Percentiles rank a stretch among this genome's conserved stretches.
These are phyloP conservation scores for Xylaria sp. DNA, from an alignment of 2,329 filamentous ascomycete genomes.

Conservation along the genomic window DNA sequence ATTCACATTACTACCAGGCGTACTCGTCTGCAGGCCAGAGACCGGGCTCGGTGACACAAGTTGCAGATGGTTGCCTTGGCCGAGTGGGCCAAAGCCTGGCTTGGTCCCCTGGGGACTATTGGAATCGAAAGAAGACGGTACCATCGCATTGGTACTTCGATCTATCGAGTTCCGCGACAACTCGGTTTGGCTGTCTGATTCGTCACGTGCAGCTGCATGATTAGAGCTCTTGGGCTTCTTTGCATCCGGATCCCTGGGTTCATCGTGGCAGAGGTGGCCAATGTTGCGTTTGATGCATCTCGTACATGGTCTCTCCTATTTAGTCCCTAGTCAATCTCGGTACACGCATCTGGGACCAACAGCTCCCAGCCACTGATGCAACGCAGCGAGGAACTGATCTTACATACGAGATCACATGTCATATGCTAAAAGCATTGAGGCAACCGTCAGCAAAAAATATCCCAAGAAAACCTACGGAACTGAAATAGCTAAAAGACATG, in stretches of 20 bases:
- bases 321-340: slow-evolving; percentile 50
- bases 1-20: slow-evolving; percentile 72
- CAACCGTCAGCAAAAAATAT: slow-evolving; percentile 58
- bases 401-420: slow-evolving; percentile 89
- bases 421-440: slow-evolving; percentile 74
- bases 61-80: slow-evolving; percentile 66
- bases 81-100: slow-evolving; percentile 58
- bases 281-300: slow-evolving; percentile 99
- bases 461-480: slow-evolving; percentile 29
- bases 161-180: slow-evolving; percentile 66
- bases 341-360: slow-evolving; percentile 44
- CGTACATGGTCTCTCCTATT: slow-evolving; percentile 92
- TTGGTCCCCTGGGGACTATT: slow-evolving; percentile 54
- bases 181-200: slow-evolving; percentile 66
- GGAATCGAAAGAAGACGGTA: slow-evolving; percentile 59
- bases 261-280: slow-evolving; percentile 97
- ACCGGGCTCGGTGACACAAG: slow-evolving; percentile 77
- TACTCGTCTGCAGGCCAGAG: slow-evolving; percentile 72
- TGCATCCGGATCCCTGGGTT: slow-evolving; percentile 83
- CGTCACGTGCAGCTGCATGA: slow-evolving; percentile 67
- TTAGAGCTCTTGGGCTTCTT: slow-evolving; percentile 81
- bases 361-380: slow-evolving; percentile 45
- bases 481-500: slow-evolving; percentile 17
- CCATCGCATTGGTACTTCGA: slow-evolving; percentile 64
- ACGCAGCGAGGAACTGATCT: slow-evolving; percentile 47